Evolutionary conservation across 208 protist species (phyloP), one percentile per base, ranked within the genome.

Genomic region (Vickermania spadyakhi): DNA sequence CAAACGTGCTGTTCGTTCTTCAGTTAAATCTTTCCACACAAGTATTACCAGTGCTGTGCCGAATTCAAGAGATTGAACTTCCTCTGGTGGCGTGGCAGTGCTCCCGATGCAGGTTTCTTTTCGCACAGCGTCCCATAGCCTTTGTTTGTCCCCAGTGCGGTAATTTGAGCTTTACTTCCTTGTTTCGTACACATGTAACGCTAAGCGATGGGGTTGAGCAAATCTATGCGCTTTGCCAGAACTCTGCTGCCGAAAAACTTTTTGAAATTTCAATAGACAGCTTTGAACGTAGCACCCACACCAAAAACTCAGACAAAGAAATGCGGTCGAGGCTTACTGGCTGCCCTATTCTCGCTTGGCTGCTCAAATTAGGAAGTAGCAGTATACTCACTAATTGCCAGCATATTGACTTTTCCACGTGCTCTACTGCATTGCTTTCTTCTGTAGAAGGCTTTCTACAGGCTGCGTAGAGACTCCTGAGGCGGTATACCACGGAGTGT

Each of bases 331-430:
- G 62, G 14, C 58, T 89, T n/a, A 57, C 77, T 28, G 79, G 83
- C 0, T 22, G 64, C 13, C 71, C 79, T n/a, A 26, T 84, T 0
- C 54, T 90, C 1, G 72, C 73, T 52, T 86, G 79, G 73, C 52
- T 86, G 27, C 42, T 76, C 41, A 54, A 51, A 13, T 31, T 11
- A 55, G 66, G 25, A 56, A 58, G 2, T 84, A 79, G 57, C 58
- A 64, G 57, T 65, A 73, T n/a, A 55, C 81, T 22, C 14, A 55
- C 68, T 23, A 56, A 58, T 3, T 84, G 82, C 59, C 58, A 64
- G 57, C 67, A 73, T n/a, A 55, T 84, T 22, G 50, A 70, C n/a
- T 73, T 75, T 65, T 55, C 66, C 1, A 52, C 59, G 1, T 73
- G 69, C 52, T 68, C 60, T 4, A 41, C 69, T 7, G 72, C 60